These are phyloP conservation scores for Maudiozyma humilis DNA, from an alignment of 1,139 yeast species.

Conservation along the genomic window DNA sequence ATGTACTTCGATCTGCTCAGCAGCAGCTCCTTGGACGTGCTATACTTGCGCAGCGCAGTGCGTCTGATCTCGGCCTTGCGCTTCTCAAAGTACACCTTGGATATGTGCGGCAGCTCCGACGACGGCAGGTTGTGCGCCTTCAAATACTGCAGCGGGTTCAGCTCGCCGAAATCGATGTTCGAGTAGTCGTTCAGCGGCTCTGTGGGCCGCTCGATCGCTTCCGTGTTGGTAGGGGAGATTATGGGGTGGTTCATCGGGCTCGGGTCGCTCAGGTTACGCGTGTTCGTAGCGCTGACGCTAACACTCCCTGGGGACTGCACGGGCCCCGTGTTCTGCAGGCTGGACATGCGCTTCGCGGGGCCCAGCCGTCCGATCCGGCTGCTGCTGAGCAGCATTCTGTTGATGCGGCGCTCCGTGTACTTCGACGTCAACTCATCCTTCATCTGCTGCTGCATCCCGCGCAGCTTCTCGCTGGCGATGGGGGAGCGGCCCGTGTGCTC, in stretches of 20 bases:
- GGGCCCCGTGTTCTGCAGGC: neutral
- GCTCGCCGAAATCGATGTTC: conserved; percentile 31
- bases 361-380: conserved; percentile 30
- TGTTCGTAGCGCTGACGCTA: neutral
- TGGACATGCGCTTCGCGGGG: conserved; percentile 33
- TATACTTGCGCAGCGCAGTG: conserved; percentile 22
- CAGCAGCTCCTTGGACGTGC: conserved; percentile 3
- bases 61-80: conserved; percentile 31
- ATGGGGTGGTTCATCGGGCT: neutral
- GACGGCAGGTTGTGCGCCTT: conserved; percentile 32
- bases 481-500: conserved; percentile 8
- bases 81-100: conserved; percentile 32
- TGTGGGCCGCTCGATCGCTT: neutral
- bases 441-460: conserved; percentile 21
- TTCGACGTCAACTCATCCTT: conserved; percentile 26
- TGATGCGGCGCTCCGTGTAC: conserved; percentile 30
- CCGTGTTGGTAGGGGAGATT: neutral
- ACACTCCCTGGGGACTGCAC: neutral
- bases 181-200: conserved; percentile 13
- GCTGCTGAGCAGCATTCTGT: conserved; percentile 24
- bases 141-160: conserved; percentile 35
- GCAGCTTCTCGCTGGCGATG: conserved; percentile 13
- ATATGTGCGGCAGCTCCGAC: conserved; percentile 32
- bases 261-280: neutral
- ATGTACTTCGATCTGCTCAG: neutral